Evolutionary conservation across 441 rosid species (phyloP), one percentile per base, ranked within the genome.

Genomic region (Capsella rubella): DNA sequence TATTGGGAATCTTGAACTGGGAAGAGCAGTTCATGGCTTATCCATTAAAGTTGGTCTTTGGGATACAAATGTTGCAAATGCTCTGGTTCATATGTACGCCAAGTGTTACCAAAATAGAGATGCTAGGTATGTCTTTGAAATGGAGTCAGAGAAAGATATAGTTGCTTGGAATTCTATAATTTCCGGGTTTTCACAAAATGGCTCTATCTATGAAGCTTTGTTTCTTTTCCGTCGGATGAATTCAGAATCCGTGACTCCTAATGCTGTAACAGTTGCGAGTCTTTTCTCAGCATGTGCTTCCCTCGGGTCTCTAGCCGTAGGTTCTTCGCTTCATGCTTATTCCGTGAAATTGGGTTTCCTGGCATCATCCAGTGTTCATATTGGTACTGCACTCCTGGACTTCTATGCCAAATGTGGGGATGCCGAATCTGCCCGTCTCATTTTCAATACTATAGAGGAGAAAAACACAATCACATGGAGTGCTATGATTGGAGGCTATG

Each of bases 341-440:
- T 79, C 89, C 0, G 35, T 81, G 28, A 86, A 86, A 74, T 40
- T 67, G 39, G 89, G 93, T 63, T 66, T 85, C 67, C 34, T 80
- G 43, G 75, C 84, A 21, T 72, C 84, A 25, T 78, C 82, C 13
- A 85, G 82, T 69, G 81, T 88, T 51, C 79, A 84, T 74, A 81
- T 87, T 63, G 89, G 87, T 57, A 86, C 93, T 10, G 86, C 90
- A 21, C 82, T 88, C 32, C 49, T 88, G 70, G 83, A 86, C 80
- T 84, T 88, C 46, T 88, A 88, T 47, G 85, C 90, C 53, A 88
- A 88, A 80, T 86, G 90, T 25, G 93, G 93, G 47, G 87, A 84
- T 79, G 78, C 83, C 3, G 63, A 77, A 63, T 88, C 87, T n/a
- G 90, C 93, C 55, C 90, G 90, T 58, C 35, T 25, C 5, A 76